Evolutionary conservation across 1,284 basidiomycete genomes (phyloP).

Genomic region (Boletus sp.): DNA sequence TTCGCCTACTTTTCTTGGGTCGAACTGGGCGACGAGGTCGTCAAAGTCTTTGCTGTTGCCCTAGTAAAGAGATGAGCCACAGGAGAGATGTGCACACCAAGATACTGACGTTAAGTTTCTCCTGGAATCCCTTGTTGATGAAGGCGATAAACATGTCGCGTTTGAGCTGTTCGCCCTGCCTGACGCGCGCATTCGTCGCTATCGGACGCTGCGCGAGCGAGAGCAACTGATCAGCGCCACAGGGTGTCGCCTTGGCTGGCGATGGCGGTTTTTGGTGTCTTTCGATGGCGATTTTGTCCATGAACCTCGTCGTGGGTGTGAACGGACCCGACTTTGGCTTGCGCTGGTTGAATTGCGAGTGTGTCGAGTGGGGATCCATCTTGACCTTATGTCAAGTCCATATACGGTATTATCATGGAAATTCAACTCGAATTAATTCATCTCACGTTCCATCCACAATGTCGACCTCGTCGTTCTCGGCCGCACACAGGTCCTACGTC

Average conservation of each 20-base stretch:
- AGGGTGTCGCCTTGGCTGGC: constrained; percentile 38
- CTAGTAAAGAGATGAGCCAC: constrained; percentile 42
- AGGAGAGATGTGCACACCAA: constrained; percentile 18
- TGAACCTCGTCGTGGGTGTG: constrained; percentile 46
- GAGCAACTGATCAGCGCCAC: constrained; percentile 30
- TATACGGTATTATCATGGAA: constrained; percentile 22
- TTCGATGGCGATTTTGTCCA: constrained; percentile 52
- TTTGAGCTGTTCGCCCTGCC: constrained; percentile 71
- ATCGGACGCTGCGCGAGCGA: constrained; percentile 60
- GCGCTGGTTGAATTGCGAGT: constrained; percentile 72
- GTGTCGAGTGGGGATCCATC: constrained; percentile 79
- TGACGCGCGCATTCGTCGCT: constrained; percentile 76
- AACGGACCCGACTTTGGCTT: constrained; percentile 66
- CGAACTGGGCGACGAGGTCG: constrained; percentile 74
- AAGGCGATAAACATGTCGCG: constrained; percentile 87
- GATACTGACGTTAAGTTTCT: constrained; percentile 65
- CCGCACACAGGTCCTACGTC: constrained; percentile 85
- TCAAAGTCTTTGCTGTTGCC: constrained; percentile 69
- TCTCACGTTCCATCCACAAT: constrained; percentile 32
- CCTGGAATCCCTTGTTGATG: constrained; percentile 79
- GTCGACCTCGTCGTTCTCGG: constrained; percentile 65
- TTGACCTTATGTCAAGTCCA: constrained; percentile 17
- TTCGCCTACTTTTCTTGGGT: constrained; percentile 48
- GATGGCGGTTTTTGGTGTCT: constrained; percentile 47
- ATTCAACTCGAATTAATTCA: constrained; percentile 3